phyloP scores from a whole-genome alignment of 192 early-diverging fungal species.

The Phlyctochytrium arcticum region DNA sequence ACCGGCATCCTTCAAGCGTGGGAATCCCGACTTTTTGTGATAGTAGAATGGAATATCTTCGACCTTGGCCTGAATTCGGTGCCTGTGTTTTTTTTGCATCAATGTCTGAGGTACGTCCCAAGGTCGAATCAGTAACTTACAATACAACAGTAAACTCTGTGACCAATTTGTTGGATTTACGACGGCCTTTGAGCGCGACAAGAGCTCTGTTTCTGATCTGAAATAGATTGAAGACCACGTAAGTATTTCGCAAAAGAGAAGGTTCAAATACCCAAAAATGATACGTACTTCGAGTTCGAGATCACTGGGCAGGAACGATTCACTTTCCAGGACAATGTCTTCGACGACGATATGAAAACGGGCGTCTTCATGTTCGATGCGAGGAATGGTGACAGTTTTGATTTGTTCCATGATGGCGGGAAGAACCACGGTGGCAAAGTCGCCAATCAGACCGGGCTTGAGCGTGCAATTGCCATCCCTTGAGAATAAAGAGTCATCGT shows the following conservation, averaged over 20 bases:
- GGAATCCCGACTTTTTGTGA: slow-evolving; percentile 54
- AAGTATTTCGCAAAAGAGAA: too few species aligned
- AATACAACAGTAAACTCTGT: not conserved
- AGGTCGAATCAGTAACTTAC: too few species aligned
- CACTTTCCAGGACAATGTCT: slow-evolving; percentile 30
- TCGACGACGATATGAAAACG: slow-evolving; percentile 36
- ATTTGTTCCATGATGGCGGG: slow-evolving; percentile 38
- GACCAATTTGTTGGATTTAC: too few species aligned
- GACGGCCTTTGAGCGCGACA: too few species aligned
- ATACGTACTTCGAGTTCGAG: slow-evolving; percentile 32
- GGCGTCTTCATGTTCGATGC: slow-evolving; percentile 36
- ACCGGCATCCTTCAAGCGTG: slow-evolving; percentile 44
- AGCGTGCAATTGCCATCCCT: slow-evolving; percentile 26
- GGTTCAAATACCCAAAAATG: not conserved
- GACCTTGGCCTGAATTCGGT: slow-evolving; percentile 47
- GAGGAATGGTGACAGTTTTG: slow-evolving; percentile 41
- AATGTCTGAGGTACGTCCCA: too few species aligned
- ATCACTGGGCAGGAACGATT: slow-evolving; percentile 37
- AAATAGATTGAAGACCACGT: too few species aligned
- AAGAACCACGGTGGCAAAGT: slow-evolving; percentile 29
- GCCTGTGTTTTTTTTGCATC: too few species aligned
- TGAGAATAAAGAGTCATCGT: not conserved
- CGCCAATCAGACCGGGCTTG: slow-evolving; percentile 27
- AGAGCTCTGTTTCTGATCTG: too few species aligned
- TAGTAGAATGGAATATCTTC: slow-evolving; percentile 56